Evolutionary conservation across 805 yeast species (phyloP).

Genomic region (Wickerhamiella bombiphila): DNA sequence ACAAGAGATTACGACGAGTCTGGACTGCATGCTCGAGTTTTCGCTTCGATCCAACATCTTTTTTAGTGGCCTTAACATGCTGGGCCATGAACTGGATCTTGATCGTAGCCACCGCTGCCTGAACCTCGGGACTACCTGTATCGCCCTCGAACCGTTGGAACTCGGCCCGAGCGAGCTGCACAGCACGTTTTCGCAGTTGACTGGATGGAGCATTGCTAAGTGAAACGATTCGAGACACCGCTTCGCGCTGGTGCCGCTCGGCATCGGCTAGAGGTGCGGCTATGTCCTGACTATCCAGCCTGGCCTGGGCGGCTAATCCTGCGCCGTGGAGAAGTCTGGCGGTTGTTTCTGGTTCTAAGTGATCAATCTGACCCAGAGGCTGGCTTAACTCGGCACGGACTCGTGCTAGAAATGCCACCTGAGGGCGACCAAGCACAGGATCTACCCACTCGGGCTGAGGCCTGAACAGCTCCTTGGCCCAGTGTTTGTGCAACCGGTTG

Average conservation of each 20-base stretch:
- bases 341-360: constrained; percentile 47
- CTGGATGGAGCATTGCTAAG: constrained; percentile 52
- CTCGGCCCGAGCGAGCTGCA: constrained; percentile 56
- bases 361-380: constrained; percentile 46
- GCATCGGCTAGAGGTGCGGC: constrained; percentile 18
- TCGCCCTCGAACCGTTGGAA: constrained; percentile 77
- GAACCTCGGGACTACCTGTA: constrained; percentile 91
- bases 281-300: constrained; percentile 16
- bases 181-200: constrained; percentile 45
- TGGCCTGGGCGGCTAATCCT: constrained; percentile 33
- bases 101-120: constrained; percentile 80
- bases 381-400: constrained; percentile 52
- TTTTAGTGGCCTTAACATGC: constrained; percentile 53
- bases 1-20: constrained; percentile 68
- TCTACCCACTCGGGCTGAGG: constrained; percentile 35
- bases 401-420: constrained; percentile 54
- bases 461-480: constrained; percentile 19
- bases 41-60: constrained; percentile 60
- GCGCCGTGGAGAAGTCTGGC: constrained; percentile 70
- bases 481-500: constrained; percentile 20
- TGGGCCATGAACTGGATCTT: constrained; percentile 62
- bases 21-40: constrained; percentile 72
- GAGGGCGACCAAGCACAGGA: constrained; percentile 67
- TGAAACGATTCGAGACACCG: constrained; percentile 54
- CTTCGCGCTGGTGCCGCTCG: constrained; percentile 44